These are phyloP conservation scores for Exophiala sp. DNA, from an alignment of 2,329 filamentous ascomycete genomes.

Conservation along the genomic window DNA sequence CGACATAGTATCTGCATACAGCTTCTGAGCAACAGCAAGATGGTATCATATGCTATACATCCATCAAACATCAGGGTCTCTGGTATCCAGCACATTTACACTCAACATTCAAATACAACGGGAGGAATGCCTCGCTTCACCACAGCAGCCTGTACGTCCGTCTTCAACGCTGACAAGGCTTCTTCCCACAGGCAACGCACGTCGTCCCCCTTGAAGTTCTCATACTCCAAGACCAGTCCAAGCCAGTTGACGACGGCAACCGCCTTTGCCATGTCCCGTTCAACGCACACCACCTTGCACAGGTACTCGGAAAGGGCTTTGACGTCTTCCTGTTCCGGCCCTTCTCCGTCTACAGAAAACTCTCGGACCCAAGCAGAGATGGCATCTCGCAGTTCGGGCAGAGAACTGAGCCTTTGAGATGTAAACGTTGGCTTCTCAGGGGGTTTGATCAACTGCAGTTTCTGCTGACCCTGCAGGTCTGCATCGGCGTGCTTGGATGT, in stretches of 20 bases:
- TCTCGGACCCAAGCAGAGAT: conserved; percentile 69
- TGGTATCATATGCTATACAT: no score
- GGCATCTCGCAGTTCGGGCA: conserved; percentile 65
- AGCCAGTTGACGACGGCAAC: conserved; percentile 63
- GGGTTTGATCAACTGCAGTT: conserved; percentile 45
- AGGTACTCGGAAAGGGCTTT: conserved; percentile 69
- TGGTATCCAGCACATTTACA: background rate
- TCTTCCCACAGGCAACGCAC: conserved; percentile 41
- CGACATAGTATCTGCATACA: no score
- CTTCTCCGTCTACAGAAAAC: conserved; percentile 68
- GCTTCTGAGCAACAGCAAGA: background rate
- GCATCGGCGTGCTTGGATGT: conserved; percentile 12
- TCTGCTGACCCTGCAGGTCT: conserved; percentile 34
- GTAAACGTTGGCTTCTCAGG: conserved; percentile 57
- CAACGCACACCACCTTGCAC: conserved; percentile 63
- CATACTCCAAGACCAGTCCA: conserved; percentile 37
- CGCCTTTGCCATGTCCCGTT: conserved; percentile 71
- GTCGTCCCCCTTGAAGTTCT: conserved; percentile 37
- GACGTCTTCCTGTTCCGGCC: conserved; percentile 74
- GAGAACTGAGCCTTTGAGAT: conserved; percentile 47
- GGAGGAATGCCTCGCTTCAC: conserved; percentile 51
- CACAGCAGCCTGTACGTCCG: conserved; percentile 51
- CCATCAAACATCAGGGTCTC: no score
- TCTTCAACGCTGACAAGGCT: conserved; percentile 38
- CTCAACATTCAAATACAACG: conserved; percentile 42